phyloP scores from a whole-genome alignment of 176 grass and related monocot species.

The Oryza brachyantha region DNA sequence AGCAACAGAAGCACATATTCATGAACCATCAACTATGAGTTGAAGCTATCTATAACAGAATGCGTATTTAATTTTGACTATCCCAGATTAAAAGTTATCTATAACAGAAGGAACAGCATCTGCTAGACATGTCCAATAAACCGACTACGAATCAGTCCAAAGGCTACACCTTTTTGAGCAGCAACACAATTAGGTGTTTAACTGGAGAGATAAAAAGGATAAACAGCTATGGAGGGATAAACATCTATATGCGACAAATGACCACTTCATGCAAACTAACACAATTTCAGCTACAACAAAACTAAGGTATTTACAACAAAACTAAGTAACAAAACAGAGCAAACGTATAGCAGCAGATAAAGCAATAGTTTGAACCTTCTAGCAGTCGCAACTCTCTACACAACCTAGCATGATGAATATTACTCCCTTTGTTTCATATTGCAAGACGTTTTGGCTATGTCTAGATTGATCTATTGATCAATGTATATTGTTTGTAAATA shows the following conservation, averaged over 20 bases:
- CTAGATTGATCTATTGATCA: no score
- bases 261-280: background rate
- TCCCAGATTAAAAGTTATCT: background rate
- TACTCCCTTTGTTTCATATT: no score
- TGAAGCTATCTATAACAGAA: background rate
- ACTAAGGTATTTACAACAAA: background rate
- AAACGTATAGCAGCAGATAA: background rate
- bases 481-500: no score
- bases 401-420: background rate
- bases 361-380: background rate
- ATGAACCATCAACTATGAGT: background rate
- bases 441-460: no score
- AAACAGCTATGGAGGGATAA: background rate
- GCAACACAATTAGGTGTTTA: background rate
- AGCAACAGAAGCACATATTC: background rate
- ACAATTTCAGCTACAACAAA: background rate
- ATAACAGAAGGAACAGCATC: background rate
- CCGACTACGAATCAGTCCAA: background rate
- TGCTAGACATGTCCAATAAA: background rate
- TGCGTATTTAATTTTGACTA: background rate
- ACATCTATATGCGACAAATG: background rate
- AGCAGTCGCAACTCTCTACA: background rate
- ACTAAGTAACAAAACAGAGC: conserved; percentile 10
- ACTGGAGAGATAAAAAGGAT: background rate
- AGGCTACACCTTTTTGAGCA: background rate